Conservation (phyloP, 1,284 basidiomycete species). For the Sanguinoderma infundibulare region DNA sequence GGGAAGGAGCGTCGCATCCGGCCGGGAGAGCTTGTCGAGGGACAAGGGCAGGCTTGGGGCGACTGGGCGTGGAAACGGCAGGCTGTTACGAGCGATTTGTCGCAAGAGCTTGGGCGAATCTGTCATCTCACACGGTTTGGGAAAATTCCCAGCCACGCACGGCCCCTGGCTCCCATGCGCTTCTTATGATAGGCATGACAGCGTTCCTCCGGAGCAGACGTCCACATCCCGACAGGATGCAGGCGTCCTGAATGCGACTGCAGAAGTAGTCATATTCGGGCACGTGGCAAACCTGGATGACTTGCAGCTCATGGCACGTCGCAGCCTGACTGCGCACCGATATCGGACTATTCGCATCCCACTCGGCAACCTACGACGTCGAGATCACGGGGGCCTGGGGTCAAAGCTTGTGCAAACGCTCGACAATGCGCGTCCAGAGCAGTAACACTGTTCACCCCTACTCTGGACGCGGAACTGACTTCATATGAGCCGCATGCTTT, state of each 20-base stretch:
- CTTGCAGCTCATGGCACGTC: constrained; percentile 23
- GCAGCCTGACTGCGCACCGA: constrained; percentile 9
- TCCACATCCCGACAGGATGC: constrained; percentile 4
- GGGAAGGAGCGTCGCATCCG: constrained; percentile 7
- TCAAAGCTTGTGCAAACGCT: neutral
- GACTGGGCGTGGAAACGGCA: constrained; percentile 14
- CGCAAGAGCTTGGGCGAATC: constrained; percentile 16
- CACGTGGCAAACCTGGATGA: constrained; percentile 22
- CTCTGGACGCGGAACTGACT: constrained; percentile 11
- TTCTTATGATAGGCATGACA: constrained; percentile 2
- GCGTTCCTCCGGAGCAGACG: constrained; percentile 3
- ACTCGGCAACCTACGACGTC: neutral
- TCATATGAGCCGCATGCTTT: constrained; percentile 3
- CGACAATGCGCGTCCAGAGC: neutral
- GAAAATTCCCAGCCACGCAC: constrained; percentile 23
- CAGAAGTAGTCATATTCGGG: constrained; percentile 24
- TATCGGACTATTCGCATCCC: neutral
- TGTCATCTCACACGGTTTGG: constrained; percentile 24
- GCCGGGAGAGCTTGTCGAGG: constrained; percentile 1
- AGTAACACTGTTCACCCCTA: constrained; percentile 10
- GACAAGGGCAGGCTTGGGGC: constrained; percentile 5
- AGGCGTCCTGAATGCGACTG: constrained; percentile 13
- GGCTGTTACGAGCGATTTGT: constrained; percentile 14
- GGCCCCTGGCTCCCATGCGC: constrained; percentile 16
- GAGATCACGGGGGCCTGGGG: neutral